Base-by-base conservation (phyloP, 306 rosid genomes). In the Lithocarpus polystachyus region DNA sequence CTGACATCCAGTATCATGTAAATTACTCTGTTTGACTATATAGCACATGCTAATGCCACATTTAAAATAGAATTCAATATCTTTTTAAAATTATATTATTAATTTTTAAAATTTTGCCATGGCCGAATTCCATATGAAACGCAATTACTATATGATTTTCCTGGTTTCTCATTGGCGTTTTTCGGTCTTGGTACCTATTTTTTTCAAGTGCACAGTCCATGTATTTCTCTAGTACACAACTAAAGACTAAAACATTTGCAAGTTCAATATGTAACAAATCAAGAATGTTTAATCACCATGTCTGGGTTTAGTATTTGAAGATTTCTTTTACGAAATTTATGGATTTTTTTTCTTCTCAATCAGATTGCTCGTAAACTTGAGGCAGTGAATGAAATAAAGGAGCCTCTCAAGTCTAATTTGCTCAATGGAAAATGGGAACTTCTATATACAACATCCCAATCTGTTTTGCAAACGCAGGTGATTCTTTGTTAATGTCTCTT, bases 401-500 rank as follows among this genome's bases (percentile, higher is more conserved):
- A 88, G 53, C 98, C 98, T 2, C 89, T 94, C 28, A 94, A 92
- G 72, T 92, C 98, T 60, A 82, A 73, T 77, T 69, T 88, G 57
- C 90, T 94, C 5, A 86, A 89, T 74, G 98, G 98, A 57, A 94
- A 94, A 87, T 94, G 98, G 98, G 98, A 94, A 87, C 98, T 94
- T 81, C 70, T 92, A 64, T 94, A 94, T 84, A 94, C 98, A 20
- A 94, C 98, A 26, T 94, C 97, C 2, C 79, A 65, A 76, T 92
- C 97, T 18, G 89, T 92, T 77, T 86, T 92, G 81, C 96, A 92
- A 84, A 86, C 83, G 31, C 54, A 79, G 92, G 98, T 93, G 70
- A 75, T 61, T 24, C n/a, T 61, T 61, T 13, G 37, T 61, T 22
- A 26, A 61, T 59, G 20, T 26, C 24, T 6, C 68, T 61, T 61